Evolutionary conservation across 1,284 basidiomycete genomes (phyloP), one percentile per base, ranked within the genome.

Genomic region (Apiotrichum gamsii): DNA sequence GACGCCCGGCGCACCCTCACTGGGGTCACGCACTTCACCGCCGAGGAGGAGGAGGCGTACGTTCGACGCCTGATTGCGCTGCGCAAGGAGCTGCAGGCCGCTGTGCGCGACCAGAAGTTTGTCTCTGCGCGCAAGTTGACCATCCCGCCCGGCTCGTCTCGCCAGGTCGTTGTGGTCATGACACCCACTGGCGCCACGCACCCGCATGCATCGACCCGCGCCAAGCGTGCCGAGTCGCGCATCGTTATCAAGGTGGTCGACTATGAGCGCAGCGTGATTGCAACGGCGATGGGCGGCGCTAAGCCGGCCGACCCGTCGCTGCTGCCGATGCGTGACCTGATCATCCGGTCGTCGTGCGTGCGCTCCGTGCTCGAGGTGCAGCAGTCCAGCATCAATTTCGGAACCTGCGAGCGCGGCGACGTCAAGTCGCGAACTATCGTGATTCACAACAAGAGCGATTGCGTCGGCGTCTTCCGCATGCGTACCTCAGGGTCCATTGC

Each of bases 341-440:
- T 76, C 54, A 67, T 77, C 41, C 56, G 74, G 24, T 70, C 71
- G 46, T 73, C 66, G 20, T 72, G 72, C 30, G 74, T 75, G 35
- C 60, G 74, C 25, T 72, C 67, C 35, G 64, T 75, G 30, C 59
- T 77, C 30, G 75, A 77, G 54, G 69, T 77, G 14, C 74, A 74
- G 35, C 75, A 77, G 65, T 72, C 70, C 39, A 72, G 72, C 45
- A 76, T 77, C 72, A 76, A 77, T 59, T 76, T 77, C 58, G 76
- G 76, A 1, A 65, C 69, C n/a, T 71, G 75, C 55, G 75, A 77
- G 40, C 75, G 75, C 58, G 75, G 75, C 37, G 74, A 76, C 33
- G 58, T 65, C 24, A 75, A 74, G 55, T 69, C 73, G 33, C 72
- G 75, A 49, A 74, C 71, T 51, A 74, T 77, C 38, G 65, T 77